Conservation (phyloP, 768 basidiomycete species). For the Pisolithus marmoratus region DNA sequence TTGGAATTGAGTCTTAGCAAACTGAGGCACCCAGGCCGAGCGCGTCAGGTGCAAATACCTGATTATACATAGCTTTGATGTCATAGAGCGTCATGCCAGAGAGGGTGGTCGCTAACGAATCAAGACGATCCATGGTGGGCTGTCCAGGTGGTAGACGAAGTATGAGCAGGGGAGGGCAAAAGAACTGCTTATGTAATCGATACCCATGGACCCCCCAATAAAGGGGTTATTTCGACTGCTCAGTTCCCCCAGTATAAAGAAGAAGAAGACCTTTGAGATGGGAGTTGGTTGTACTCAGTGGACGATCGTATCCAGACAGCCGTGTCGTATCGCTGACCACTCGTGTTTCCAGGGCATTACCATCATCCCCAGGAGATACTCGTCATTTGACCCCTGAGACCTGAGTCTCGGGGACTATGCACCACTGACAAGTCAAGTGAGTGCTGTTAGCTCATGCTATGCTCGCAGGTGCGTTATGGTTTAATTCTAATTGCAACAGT, state of each 20-base stretch:
- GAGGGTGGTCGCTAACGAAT: slow-evolving; percentile 66
- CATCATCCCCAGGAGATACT: too few species aligned
- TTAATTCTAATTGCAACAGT: not conserved
- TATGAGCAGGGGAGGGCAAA: too few species aligned
- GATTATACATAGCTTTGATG: slow-evolving; percentile 90
- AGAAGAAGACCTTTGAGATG: too few species aligned
- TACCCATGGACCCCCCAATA: too few species aligned
- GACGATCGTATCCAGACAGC: too few species aligned
- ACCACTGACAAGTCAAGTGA: not conserved
- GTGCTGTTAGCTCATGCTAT: too few species aligned
- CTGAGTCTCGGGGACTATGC: not conserved
- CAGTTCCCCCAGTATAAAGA: too few species aligned
- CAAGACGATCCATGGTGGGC: slow-evolving; percentile 70
- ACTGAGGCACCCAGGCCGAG: not conserved
- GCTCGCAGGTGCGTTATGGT: not conserved
- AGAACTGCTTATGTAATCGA: too few species aligned
- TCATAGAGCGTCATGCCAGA: slow-evolving; percentile 89
- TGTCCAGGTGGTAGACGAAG: not conserved
- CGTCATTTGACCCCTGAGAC: not conserved
- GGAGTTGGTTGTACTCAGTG: too few species aligned
- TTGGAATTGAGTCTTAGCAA: slow-evolving; percentile 25
- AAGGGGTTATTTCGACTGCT: too few species aligned
- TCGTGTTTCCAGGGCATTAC: too few species aligned
- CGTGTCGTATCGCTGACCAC: too few species aligned
- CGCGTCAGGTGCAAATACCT: slow-evolving; percentile 41